phyloP scores from a whole-genome alignment of 1,284 basidiomycete genomes.

The Cystobasidium slooffiae region DNA sequence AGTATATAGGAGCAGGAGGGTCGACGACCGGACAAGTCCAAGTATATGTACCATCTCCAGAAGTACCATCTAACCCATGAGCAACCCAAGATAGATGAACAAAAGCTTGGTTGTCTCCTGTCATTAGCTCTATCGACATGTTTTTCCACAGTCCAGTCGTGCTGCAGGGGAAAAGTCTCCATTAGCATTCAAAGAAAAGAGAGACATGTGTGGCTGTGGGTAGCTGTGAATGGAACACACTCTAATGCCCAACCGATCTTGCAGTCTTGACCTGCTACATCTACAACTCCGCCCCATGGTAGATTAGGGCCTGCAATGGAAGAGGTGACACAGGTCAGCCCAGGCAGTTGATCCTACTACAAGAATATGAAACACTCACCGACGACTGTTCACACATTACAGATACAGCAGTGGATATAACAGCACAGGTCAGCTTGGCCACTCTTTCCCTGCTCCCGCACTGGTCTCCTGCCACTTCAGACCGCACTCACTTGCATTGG shows the following conservation, averaged over 20 bases:
- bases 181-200: not conserved
- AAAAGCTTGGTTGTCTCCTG: slow-evolving; percentile 74
- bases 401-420: not conserved
- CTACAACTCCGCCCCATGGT: slow-evolving; percentile 47
- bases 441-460: not conserved
- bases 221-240: not conserved
- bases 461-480: not conserved
- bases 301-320: slow-evolving; percentile 24
- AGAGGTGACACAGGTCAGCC: not conserved
- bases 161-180: slow-evolving; percentile 3
- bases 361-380: slow-evolving; percentile 1
- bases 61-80: slow-evolving; percentile 46
- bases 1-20: slow-evolving; percentile 74
- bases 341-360: not conserved
- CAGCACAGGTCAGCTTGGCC: not conserved
- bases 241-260: slow-evolving; percentile 57
- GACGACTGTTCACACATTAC: not conserved
- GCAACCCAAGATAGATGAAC: slow-evolving; percentile 52
- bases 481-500: slow-evolving; percentile 20
- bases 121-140: slow-evolving; percentile 72
- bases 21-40: slow-evolving; percentile 65
- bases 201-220: not conserved
- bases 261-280: slow-evolving; percentile 54
- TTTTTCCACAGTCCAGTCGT: slow-evolving; percentile 58
- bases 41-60: slow-evolving; percentile 28